Evolutionary conservation across 2,329 filamentous ascomycete species (phyloP), one percentile per base, ranked within the genome.

Genomic region (Zymoseptoria passerinii): DNA sequence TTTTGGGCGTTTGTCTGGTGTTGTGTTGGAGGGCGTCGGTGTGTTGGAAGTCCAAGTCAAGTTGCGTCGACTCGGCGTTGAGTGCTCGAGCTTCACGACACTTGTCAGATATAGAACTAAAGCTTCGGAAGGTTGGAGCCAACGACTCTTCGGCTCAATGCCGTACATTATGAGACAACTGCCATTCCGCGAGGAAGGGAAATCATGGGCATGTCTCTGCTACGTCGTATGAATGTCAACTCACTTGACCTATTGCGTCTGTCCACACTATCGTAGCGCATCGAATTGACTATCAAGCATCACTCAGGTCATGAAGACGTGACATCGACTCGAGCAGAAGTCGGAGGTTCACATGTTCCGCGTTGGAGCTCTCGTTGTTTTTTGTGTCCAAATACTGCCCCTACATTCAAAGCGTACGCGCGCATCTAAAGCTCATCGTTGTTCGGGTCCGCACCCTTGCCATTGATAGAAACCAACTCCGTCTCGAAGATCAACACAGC

Each of bases 401-500:
- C 16, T 16, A 2, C 16, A 44, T 13, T 19, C 49, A 1, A 50
- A 50, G 4, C 23, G 28, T n/a, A 8, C 50, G 23, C 23, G 2
- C 4, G 23, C 23, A 18, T 18, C 50, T 52, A 58, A 50, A 58
- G 56, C 52, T 58, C 56, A 27, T 48, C 52, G n/a, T 58, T 50
- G 18, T 19, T 48, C 50, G 27, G 16, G 7, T 27, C 23, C 23
- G 8, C 50, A n/a, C 50, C 50, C 50, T 58, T 57, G 28, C 91
- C 91, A 28, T 85, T 80, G 70, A 96, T 96, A 57, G 82, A 85
- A 63, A 96, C 81, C 67, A 97, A 77, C 77, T 96, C 91, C 54
- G 91, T 95, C 80, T 95, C 89, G 72, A 96, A 96, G 63, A 97
- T 79, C 69, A 97, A 77, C 58, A 90, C 94, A 68, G 89, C 86